A percentile compares a stretch with the other conserved stretches of the same genome.
These are phyloP conservation scores for Larix kaempferi DNA, from an alignment of 75 land plant species.

Conservation along the genomic window DNA sequence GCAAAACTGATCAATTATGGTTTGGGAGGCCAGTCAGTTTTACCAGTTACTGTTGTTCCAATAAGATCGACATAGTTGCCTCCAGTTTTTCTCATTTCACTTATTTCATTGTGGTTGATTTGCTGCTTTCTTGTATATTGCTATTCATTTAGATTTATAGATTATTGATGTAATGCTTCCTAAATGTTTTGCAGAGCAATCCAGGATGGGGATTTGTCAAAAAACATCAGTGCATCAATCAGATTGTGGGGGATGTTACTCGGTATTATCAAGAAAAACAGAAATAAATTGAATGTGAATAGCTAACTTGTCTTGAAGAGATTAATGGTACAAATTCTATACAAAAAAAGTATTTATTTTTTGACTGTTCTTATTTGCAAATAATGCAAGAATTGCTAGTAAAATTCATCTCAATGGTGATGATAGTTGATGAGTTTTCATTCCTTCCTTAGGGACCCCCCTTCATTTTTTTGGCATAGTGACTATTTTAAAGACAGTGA, in stretches of 20 bases:
- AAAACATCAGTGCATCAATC: slow-evolving; percentile 59
- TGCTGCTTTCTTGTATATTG: background rate
- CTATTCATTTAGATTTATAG: background rate
- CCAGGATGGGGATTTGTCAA: slow-evolving; percentile 71
- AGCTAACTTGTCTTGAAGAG: background rate
- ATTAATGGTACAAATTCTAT: background rate
- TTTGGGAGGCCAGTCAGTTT: too few species aligned
- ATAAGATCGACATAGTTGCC: too few species aligned
- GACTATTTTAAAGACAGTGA: background rate
- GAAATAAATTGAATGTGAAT: background rate
- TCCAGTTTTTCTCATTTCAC: background rate
- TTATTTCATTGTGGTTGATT: background rate
- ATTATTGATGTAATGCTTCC: background rate
- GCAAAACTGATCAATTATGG: too few species aligned
- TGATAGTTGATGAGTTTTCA: background rate
- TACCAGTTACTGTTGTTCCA: too few species aligned
- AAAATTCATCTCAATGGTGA: background rate
- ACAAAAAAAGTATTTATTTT: background rate
- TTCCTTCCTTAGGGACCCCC: background rate
- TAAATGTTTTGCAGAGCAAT: slow-evolving; percentile 47
- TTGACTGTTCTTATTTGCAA: background rate
- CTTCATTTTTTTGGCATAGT: background rate
- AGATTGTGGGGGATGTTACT: slow-evolving; percentile 41
- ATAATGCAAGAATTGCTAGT: background rate
- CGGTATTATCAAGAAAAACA: slow-evolving; percentile 33